Base-by-base conservation (phyloP, 805 yeast species). In the Cyberlindnera subsufficiens region DNA sequence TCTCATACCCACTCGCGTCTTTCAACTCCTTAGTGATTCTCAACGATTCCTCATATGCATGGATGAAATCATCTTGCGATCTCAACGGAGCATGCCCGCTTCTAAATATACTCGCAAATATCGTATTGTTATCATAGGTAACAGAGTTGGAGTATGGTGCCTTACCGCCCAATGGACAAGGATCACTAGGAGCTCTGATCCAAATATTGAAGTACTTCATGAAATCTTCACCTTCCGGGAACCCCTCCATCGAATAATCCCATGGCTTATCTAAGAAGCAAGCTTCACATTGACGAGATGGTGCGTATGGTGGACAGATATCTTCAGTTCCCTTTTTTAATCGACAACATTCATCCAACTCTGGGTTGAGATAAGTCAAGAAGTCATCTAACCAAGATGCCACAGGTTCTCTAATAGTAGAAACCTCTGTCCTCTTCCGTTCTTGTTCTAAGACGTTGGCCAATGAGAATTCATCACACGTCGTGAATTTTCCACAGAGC, bases 381-480 rank as follows among this genome's bases (percentile, higher is more conserved):
- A 78, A 91, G 58, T 93, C 97, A 63, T 91, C 99, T 39, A 90
- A 67, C 98, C 98, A 91, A 51, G 85, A 84, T 1, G 96, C 82
- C 2, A 87, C 76, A 0, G 98, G 96, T 37, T 87, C 93, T 1
- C 77, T 73, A 30, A 91, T 72, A 3, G 84, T 81, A 2, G 91
- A 82, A 10, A 67, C 53, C 2, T 75, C 66, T 0, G 82, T 69
- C 30, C 96, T 68, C 47, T 79, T 78, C 43, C 84, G 74, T 57
- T 91, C 99, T 59, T 88, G 90, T 53, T 89, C 96, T 35, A 91
- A 60, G 7, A 90, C 71, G 54, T 89, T 93, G 1, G 84, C 79
- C 35, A 91, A 59, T 0, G 97, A 91, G 52, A 68, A 78, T 51
- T 83, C 80, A 35, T 86, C 74, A 60, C 99, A 91, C 0, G 88